Conservation (phyloP, 257 asterid species). For the Sherardia arvensis region DNA sequence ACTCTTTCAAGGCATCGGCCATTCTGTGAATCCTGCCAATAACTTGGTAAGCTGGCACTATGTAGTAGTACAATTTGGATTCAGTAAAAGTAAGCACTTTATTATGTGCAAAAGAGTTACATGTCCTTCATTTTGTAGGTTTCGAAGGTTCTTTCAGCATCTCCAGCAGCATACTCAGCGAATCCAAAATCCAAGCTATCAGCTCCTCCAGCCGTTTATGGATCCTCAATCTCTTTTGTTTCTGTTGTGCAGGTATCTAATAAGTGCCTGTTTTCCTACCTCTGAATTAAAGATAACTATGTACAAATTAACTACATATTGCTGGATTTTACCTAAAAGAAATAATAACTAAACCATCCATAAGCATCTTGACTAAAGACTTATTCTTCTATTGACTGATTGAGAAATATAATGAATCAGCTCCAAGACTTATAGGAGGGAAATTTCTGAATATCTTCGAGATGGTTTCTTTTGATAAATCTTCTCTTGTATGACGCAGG, state of each 20-base stretch:
- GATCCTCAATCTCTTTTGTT: constrained; percentile 69
- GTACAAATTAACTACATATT: background rate
- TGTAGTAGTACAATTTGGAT: background rate
- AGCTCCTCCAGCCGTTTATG: constrained; percentile 62
- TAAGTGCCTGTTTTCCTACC: background rate
- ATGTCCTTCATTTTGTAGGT: constrained; percentile 25
- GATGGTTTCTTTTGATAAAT: background rate
- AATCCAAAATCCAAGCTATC: constrained; percentile 60
- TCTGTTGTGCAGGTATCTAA: constrained; percentile 66
- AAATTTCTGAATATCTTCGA: too few relatives aligned
- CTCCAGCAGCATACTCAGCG: constrained; percentile 79
- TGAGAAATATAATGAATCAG: too few relatives aligned
- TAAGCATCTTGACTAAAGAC: too few relatives aligned
- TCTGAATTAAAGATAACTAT: background rate
- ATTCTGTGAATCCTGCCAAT: constrained; percentile 63
- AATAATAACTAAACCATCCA: background rate
- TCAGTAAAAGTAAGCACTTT: background rate
- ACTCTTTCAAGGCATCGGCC: constrained; percentile 81
- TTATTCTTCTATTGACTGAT: background rate
- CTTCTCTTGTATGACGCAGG: constrained; percentile 19
- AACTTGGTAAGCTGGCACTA: constrained; percentile 44
- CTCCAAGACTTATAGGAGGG: too few relatives aligned
- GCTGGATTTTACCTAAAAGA: background rate
- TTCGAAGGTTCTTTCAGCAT: constrained; percentile 70
- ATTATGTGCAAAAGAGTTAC: background rate